Base-by-base conservation (phyloP, 164 flowering plant species). In the Tinospora cordifolia region DNA sequence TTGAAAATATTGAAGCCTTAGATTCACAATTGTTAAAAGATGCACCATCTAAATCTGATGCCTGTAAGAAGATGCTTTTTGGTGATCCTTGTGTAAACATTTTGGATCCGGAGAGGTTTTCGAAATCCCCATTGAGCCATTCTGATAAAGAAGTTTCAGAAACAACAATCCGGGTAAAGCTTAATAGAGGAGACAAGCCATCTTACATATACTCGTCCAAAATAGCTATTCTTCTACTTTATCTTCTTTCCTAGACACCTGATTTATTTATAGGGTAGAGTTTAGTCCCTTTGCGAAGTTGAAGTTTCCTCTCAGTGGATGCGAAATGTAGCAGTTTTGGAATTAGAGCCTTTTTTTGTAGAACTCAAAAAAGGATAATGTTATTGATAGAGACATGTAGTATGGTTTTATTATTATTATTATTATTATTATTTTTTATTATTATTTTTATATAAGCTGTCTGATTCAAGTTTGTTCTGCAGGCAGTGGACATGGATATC, bases 131-230 rank as follows among this genome's bases (percentile, higher is more conserved):
- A 12, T 44, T 64, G 66, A 58, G 65, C 65, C 64, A 68, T 54
- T 44, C 40, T 19, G 38, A 41, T 47, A 72, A 59, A 72, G 64
- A 59, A 49, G 62, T 14, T 57, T 38, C 66, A 67, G 41, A 72
- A 46, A 62, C 65, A 46, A n/a, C 66, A 12, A 40, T 11, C 17
- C 65, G 80, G 86, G 84, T 85, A 72, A 64, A 77, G 47, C 63
- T 14, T 22, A 41, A 34, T 73, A 39, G 46, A 41, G 59, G 59
- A n/a, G 34, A 24, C 13, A 44, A 44, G 25, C 12, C 12, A 40
- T 65, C 25, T 44, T 66, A 14, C 36, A 41, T 46, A 44, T 51
- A 17, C 59, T 51, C 19, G 21, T 51, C 19, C 7, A 6, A 6
- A 51, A 49, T 13, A 51, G 8, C 46, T 51, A 17, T 51, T n/a